Evolutionary conservation across 345 rosid genomes (phyloP).

Genomic region (Pelargonium nanum): DNA sequence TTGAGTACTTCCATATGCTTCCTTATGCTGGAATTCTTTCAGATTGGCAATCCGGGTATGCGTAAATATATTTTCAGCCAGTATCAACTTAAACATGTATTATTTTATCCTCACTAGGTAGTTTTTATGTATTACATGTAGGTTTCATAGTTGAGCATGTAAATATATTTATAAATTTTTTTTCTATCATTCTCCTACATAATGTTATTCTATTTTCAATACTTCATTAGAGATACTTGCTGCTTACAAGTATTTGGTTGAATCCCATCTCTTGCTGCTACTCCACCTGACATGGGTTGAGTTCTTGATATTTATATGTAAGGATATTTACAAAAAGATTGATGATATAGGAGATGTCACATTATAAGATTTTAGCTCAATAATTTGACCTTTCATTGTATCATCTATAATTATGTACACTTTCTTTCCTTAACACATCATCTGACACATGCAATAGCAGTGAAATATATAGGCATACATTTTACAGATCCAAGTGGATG

Average conservation of each 20-base stretch:
- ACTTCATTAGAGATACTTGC: neutral
- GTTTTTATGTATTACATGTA: neutral
- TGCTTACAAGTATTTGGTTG: neutral
- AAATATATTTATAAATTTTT: no score
- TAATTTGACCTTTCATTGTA: no score
- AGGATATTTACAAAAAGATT: no score
- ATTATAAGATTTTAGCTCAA: no score
- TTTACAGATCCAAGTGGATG: no score
- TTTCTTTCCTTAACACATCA: no score
- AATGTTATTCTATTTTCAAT: neutral
- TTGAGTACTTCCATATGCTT: constrained; percentile 49
- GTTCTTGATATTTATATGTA: no score
- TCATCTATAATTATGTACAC: no score
- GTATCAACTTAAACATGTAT: neutral
- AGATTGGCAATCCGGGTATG: constrained; percentile 44
- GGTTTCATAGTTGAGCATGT: neutral
- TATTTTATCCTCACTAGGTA: neutral
- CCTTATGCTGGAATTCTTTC: constrained; percentile 36
- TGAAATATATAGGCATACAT: no score
- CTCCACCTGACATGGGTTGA: no score
- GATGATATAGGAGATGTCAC: no score
- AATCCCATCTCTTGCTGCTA: neutral
- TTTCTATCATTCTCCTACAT: neutral
- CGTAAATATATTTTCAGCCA: constrained; percentile 1
- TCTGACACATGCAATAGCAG: no score